Evolutionary conservation across 2,329 filamentous ascomycete species (phyloP).

Genomic region (Didymella pomorum): DNA sequence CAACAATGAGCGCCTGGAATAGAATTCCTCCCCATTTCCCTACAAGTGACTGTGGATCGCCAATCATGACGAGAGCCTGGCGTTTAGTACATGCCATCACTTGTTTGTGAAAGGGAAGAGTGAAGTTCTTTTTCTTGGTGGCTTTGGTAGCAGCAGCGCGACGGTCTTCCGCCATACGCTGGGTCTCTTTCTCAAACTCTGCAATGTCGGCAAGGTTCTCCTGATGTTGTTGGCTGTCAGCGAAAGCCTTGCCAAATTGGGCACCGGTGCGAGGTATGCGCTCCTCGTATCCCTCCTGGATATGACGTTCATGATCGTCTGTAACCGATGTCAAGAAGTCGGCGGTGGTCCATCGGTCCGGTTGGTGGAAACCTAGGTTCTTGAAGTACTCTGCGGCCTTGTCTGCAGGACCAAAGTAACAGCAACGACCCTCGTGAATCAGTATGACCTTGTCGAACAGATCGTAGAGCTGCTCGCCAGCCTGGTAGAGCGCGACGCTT

Average conservation of each 20-base stretch:
- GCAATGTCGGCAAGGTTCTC: conserved; percentile 52
- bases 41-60: conserved; percentile 60
- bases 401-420: conserved; percentile 69
- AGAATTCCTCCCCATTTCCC: conserved; percentile 56
- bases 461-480: conserved; percentile 54
- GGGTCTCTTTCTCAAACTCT: conserved; percentile 50
- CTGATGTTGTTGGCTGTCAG: conserved; percentile 48
- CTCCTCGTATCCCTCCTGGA: conserved; percentile 65
- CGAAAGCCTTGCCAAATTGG: conserved; percentile 61
- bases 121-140: conserved; percentile 54
- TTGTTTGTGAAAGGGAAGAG: conserved; percentile 50
- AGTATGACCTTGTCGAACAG: conserved; percentile 53
- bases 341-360: conserved; percentile 71
- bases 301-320: conserved; percentile 64
- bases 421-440: conserved; percentile 53
- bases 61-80: conserved; percentile 61
- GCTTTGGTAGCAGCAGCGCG: conserved; percentile 44
- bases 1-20: conserved; percentile 52
- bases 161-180: conserved; percentile 43
- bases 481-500: conserved; percentile 76
- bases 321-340: conserved; percentile 79
- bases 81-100: conserved; percentile 52
- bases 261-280: conserved; percentile 63
- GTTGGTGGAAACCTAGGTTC: conserved; percentile 72
- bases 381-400: conserved; percentile 71